Evolutionary conservation across 2,329 filamentous ascomycete genomes (phyloP), one percentile per base, ranked within the genome.

Genomic region (Leptodontidium sp.): DNA sequence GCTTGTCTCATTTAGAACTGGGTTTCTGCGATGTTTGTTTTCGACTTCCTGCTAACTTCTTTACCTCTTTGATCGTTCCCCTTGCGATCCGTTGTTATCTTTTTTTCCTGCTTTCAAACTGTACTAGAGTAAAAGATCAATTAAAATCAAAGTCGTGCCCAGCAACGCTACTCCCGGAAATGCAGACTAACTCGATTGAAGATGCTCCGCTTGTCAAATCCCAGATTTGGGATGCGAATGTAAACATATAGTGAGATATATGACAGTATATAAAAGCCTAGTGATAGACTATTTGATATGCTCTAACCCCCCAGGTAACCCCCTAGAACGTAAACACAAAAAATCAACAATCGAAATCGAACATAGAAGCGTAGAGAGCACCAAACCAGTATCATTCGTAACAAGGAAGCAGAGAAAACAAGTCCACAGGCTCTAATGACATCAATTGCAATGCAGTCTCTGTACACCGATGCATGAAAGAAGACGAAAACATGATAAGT

Each of bases 341-440:
- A 47, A n/a, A 45, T 52, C 49, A 6, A 21, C n/a, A 4, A 24
- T 12, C 35, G 29, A 59, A 61, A 45, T 43, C 35, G n/a, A 29
- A 45, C 9, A 38, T 9, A 21, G 8, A 40, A 40, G 3, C 14
- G 59, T 32, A 21, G 12, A 35, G 7, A n/a, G 29, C 8, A 21
- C 14, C 24, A 24, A 21, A 35, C 1, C 1, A 38, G 47, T n/a
- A 32, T 15, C 35, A 15, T 15, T 50, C n/a, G 4, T 50, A 50
- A 32, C 14, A 47, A n/a, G 24, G 9, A 63, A 17, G 40, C 49
- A 47, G 9, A 55, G 29, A 47, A 35, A 24, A 49, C 12, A 35
- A 32, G 21, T 32, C 38, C 62, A 57, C 62, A 57, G 62, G 50
- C 61, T 64, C 61, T 64, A 32, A 38, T 64, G 38, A 50, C 49